These are phyloP conservation scores for Colletotrichum sp. DNA, from an alignment of 2,329 filamentous ascomycete species.

Conservation along the genomic window DNA sequence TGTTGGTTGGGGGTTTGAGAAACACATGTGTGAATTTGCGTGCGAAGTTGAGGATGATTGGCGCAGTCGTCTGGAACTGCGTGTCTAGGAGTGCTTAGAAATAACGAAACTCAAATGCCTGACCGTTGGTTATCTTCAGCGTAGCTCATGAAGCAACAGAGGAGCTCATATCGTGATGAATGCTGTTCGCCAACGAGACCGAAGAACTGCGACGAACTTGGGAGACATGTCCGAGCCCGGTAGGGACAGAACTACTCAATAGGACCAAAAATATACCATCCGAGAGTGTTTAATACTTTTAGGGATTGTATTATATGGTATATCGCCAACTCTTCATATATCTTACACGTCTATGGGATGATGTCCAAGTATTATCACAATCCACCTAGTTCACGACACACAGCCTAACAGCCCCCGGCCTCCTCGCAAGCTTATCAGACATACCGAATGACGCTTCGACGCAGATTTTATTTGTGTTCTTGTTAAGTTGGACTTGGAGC, in stretches of 20 bases:
- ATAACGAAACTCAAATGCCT: background rate
- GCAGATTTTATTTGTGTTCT: background rate
- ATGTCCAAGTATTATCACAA: background rate
- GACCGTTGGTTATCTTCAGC: rapidly evolving
- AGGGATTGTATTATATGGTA: background rate
- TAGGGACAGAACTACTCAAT: rapidly evolving
- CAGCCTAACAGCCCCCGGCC: background rate
- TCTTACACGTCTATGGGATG: background rate
- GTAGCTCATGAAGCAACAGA: background rate
- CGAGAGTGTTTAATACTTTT: background rate
- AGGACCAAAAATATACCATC: background rate
- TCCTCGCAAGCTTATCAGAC: background rate
- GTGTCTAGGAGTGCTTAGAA: background rate
- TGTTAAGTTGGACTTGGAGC: background rate
- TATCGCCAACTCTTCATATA: background rate
- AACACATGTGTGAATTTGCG: background rate
- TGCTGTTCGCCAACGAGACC: background rate
- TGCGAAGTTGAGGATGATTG: background rate
- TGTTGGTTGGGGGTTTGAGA: background rate
- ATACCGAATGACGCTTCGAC: background rate
- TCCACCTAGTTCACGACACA: background rate
- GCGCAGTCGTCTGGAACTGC: background rate
- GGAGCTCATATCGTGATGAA: background rate
- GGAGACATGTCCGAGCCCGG: rapidly evolving
- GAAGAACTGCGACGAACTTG: background rate